Evolutionary conservation across 2,329 filamentous ascomycete species (phyloP).

Genomic region (Aureobasidium sp.): DNA sequence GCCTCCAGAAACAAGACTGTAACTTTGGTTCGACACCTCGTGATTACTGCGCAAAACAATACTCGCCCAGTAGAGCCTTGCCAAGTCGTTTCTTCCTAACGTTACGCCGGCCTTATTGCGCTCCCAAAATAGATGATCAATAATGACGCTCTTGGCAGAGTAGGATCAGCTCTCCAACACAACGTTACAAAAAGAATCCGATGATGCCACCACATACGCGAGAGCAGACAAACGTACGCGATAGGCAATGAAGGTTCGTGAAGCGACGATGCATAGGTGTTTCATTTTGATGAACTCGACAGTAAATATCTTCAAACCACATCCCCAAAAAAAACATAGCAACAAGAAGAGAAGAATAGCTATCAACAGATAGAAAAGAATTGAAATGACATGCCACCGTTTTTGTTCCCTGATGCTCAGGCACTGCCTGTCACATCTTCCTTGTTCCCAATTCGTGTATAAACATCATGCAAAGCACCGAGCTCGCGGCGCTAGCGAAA

Average conservation of each 20-base stretch:
- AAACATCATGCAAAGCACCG: conserved; percentile 12
- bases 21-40: neutral
- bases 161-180: neutral
- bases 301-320: neutral
- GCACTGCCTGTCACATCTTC: conserved; percentile 13
- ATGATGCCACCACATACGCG: neutral
- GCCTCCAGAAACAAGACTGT: neutral
- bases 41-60: neutral
- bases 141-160: neutral
- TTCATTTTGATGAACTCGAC: neutral
- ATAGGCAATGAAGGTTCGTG: neutral
- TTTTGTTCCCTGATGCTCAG: neutral
- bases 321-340: conserved; percentile 9
- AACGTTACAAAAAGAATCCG: neutral
- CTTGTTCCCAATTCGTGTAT: conserved; percentile 3
- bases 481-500: conserved; percentile 13
- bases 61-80: neutral
- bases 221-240: neutral
- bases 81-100: neutral
- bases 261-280: neutral
- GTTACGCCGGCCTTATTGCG: conserved; percentile 7
- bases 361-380: conserved; percentile 15
- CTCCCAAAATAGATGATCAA: conserved; percentile 2
- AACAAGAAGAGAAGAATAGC: conserved; percentile 12
- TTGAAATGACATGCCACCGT: neutral